Evolutionary conservation across 208 protist species (phyloP), one percentile per base, ranked within the genome.

Genomic region (Naegleria gruberi): DNA sequence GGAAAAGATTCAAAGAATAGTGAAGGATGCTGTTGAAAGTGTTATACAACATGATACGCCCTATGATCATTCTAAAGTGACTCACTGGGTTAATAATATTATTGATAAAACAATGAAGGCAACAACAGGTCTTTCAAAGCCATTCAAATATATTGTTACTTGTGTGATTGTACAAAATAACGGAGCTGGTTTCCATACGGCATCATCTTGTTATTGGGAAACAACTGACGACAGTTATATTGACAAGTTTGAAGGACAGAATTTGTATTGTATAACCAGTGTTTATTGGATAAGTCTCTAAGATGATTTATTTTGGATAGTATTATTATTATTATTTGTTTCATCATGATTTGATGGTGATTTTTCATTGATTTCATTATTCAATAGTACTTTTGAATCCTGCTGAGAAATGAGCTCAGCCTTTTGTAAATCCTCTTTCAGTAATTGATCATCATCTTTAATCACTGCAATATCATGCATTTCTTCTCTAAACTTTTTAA

Each of bases 121-220:
- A 34, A 10, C 92, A 45, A 92, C 91, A 12, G 15, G 19, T 42
- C 6, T 92, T 4, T 93, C 93, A 15, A 95, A 94, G 43, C 93
- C 93, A 57, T 95, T 94, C 82, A 95, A 95, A 40, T 95, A 87
- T 47, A 43, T 86, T 94, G 95, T 97, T 0, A 94, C 92, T 5
- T 95, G 93, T 88, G 86, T 94, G 4, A 95, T 97, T 26, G 93
- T 97, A 91, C 95, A 97, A 90, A 97, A 96, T 91, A 95, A 94
- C 57, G 95, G 95, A 37, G 95, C 94, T 19, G 95, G 95, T 3
- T 92, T 96, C 42, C 95, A 97, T 90, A 93, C 92, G 45, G 92
- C 95, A 6, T 93, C 81, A 23, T 94, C 94, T 8, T 96, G 94
- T 92, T 95, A 93, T 91, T 97, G 95, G 95, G 95, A 97, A 90